A percentile compares a stretch with the other conserved stretches of the same genome.
phyloP scores from a whole-genome alignment of 1,284 basidiomycete species.

The Moniliella sp. region DNA sequence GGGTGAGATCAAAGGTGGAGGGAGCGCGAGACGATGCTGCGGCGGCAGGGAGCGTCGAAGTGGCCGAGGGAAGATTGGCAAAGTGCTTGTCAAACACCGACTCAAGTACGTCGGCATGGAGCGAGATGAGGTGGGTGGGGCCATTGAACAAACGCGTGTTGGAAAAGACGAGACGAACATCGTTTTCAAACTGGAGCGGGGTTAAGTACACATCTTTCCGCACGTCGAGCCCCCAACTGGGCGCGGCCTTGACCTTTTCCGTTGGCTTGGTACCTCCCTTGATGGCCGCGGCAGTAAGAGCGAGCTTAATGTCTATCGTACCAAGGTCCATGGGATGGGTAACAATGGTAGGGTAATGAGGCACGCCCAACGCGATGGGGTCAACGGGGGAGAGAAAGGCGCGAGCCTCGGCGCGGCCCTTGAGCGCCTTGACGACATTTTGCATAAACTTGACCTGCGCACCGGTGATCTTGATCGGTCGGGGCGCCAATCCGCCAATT shows the following conservation, averaged over 20 bases:
- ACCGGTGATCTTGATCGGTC: conserved; percentile 11
- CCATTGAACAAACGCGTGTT: conserved; percentile 87
- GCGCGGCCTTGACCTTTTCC: conserved; percentile 9
- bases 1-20: background rate
- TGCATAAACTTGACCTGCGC: conserved; percentile 62
- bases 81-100: conserved; percentile 69
- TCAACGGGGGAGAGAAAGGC: conserved; percentile 79
- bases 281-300: conserved; percentile 17
- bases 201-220: conserved; percentile 14
- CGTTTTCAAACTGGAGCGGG: conserved; percentile 16
- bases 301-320: conserved; percentile 65
- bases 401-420: conserved; percentile 60
- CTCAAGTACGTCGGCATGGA: conserved; percentile 60
- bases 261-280: conserved; percentile 13
- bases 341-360: conserved; percentile 70
- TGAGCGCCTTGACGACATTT: conserved; percentile 58
- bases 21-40: background rate
- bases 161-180: conserved; percentile 45
- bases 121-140: conserved; percentile 52
- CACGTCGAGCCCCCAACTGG: conserved; percentile 10
- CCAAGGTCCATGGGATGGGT: conserved; percentile 80
- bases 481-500: too few species aligned
- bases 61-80: conserved; percentile 6
- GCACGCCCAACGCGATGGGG: conserved; percentile 62
- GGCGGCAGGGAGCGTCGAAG: conserved; percentile 20